A percentile compares a stretch with the other conserved stretches of the same genome.
Evolutionary conservation across 164 flowering plant species (phyloP).

Genomic region (Aristolochia contorta): DNA sequence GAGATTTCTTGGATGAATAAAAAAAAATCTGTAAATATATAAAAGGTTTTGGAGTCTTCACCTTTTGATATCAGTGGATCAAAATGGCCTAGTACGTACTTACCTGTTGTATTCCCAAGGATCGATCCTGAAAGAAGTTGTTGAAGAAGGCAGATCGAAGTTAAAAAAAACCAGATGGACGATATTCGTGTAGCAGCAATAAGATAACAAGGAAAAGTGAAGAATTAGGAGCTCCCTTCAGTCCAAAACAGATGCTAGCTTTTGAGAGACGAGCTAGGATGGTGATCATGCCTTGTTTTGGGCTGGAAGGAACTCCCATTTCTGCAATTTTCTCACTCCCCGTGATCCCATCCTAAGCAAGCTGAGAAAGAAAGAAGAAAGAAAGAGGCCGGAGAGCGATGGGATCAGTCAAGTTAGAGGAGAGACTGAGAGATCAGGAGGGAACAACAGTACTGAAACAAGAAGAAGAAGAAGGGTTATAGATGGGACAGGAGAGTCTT

Average conservation of each 20-base stretch:
- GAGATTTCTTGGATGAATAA: too few relatives aligned
- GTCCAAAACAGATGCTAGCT: slow-evolving; percentile 12
- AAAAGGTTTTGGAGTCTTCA: too few relatives aligned
- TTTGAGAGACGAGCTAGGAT: too few relatives aligned
- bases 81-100: too few relatives aligned
- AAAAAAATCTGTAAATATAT: too few relatives aligned
- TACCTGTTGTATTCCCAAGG: too few relatives aligned
- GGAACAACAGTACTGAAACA: not conserved
- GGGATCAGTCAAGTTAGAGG: too few relatives aligned
- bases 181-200: not conserved
- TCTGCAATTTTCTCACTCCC: slow-evolving; percentile 15
- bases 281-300: slow-evolving; percentile 9
- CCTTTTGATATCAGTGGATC: too few relatives aligned
- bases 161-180: too few relatives aligned
- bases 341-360: too few relatives aligned
- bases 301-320: slow-evolving; percentile 20
- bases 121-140: too few relatives aligned
- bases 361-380: slow-evolving; percentile 1
- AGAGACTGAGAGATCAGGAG: not conserved
- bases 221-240: slow-evolving; percentile 27
- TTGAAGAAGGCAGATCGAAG: too few relatives aligned
- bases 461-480: not conserved
- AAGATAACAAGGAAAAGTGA: slow-evolving; percentile 8
- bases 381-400: not conserved
- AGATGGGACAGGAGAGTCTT: not conserved